Base-by-base conservation (phyloP, 2,329 filamentous ascomycete species). In the Monilinia fructigena region DNA sequence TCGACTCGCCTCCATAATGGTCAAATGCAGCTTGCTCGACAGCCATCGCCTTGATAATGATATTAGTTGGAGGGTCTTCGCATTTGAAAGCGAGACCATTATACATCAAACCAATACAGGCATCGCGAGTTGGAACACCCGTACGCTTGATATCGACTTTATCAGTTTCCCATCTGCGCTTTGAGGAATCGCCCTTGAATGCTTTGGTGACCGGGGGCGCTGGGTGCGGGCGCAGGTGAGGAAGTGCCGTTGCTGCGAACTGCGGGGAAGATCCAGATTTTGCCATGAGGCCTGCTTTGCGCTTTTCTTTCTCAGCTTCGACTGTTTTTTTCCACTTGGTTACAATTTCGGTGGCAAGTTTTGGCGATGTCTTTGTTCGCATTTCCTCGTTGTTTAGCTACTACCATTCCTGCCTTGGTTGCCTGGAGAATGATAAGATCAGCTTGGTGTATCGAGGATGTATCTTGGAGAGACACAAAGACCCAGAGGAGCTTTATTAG, bases 51-150 rank as follows among this genome's bases (percentile, higher is more conserved):
- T 86, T 86, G 70, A 88, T 85, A 68, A 97, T 82, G 54, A 98
- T 86, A 26, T 86, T 82, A 64, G 88, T 87, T 35, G 91, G 77
- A 38, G 90, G 86, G 77, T 90, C 89, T 66, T 87, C 85, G 56
- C 90, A 93, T 70, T 85, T 84, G 76, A 82, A 89, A 8, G 86
- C 85, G 23, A 99, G 83, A 20, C 93, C 95, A 74, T 99, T 95
- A 81, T 98, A 99, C 78, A 99, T 86, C 54, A 99, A 85, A 60
- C 92, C 93, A 69, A 97, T 88, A 77, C 91, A 96, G 75, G 87
- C 89, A 80, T 98, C 91, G 67, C 95, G 90, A 26, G 85, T 85
- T 66, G 83, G 80, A 68, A 89, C 88, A 58, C 87, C 87, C 20
- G 93, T 97, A 63, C 92, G 86, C 71, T 89, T 86, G 73, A 86